Base-by-base conservation (phyloP, 179 eudicot species). In the Beta corolliflora region DNA sequence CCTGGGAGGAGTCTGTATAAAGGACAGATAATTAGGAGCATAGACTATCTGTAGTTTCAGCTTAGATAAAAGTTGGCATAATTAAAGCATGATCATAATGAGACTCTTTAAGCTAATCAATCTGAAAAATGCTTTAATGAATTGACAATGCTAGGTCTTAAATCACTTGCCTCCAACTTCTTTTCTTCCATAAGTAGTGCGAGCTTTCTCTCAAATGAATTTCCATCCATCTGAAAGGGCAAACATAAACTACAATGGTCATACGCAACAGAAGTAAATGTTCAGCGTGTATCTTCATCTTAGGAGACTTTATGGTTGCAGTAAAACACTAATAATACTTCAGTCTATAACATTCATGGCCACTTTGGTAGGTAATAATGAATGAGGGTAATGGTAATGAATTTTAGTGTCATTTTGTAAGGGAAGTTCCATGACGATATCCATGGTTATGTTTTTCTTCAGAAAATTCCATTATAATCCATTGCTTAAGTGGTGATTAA, bases 131-230 rank as follows among this genome's bases (percentile, higher is more conserved):
- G 12, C 29, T 36, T 13, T 11, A n/a, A 13, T 9, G 54, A 23
- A 13, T 9, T 73, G 45, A 31, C 36, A 18, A 18, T 2, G 53
- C 9, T 16, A 75, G 48, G 52, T 19, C 11, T 55, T 9, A 41
- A 41, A 3, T 13, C 78, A 79, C 89, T 82, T 84, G 87, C 93
- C 77, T 90, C 91, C 66, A 86, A 77, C 81, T 84, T 88, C 44
- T 85, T 82, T 79, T 84, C 79, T 60, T 89, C 93, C 69, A 80
- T 88, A 19, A 90, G 74, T 73, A 88, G 78, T 54, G 93, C 91
- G 77, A 90, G 93, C 83, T 88, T 88, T 67, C 93, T 79, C 81
- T 90, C 93, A 73, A 90, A 90, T 77, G 93, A 84, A 80, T 90
- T 90, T 64, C 91, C 93, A 73, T 82, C 84, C 89, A 90, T 85